These are phyloP conservation scores for Quercus dentata DNA, from an alignment of 306 rosid genomes.

Conservation along the genomic window DNA sequence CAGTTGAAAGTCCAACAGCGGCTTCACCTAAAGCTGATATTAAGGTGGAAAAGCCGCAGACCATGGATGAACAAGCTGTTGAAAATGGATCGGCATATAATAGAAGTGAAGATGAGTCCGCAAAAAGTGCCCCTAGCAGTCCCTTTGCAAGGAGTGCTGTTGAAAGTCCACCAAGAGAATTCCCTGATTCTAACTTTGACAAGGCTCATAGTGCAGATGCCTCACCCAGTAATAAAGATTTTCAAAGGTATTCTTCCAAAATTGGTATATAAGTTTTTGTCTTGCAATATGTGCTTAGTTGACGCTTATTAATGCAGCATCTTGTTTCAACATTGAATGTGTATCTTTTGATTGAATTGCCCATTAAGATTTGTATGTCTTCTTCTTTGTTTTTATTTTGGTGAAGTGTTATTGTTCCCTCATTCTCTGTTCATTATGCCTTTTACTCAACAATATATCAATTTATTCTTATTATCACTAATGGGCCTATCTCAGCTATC, in stretches of 20 bases:
- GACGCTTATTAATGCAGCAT: not conserved
- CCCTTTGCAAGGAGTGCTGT: conserved; percentile 64
- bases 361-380: not conserved
- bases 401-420: not conserved
- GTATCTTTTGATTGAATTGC: not conserved
- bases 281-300: conserved; percentile 9
- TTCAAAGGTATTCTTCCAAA: conserved; percentile 56
- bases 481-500: not conserved
- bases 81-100: conserved; percentile 65
- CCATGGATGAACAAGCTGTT: conserved; percentile 51
- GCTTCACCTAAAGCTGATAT: conserved; percentile 45
- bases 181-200: conserved; percentile 50
- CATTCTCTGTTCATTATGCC: not conserved
- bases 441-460: not conserved
- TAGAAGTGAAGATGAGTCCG: conserved; percentile 58
- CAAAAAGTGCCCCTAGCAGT: conserved; percentile 70
- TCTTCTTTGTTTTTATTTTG: not conserved
- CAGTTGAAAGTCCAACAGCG: conserved; percentile 46
- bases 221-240: conserved; percentile 65
- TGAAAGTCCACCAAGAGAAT: conserved; percentile 71
- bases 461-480: not conserved
- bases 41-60: conserved; percentile 50
- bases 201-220: conserved; percentile 51
- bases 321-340: not conserved
- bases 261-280: conserved; percentile 11